A percentile compares a stretch with the other conserved stretches of the same genome.
Conservation (phyloP, 495 filamentous ascomycete species). For the Lasiosphaeria miniovina region DNA sequence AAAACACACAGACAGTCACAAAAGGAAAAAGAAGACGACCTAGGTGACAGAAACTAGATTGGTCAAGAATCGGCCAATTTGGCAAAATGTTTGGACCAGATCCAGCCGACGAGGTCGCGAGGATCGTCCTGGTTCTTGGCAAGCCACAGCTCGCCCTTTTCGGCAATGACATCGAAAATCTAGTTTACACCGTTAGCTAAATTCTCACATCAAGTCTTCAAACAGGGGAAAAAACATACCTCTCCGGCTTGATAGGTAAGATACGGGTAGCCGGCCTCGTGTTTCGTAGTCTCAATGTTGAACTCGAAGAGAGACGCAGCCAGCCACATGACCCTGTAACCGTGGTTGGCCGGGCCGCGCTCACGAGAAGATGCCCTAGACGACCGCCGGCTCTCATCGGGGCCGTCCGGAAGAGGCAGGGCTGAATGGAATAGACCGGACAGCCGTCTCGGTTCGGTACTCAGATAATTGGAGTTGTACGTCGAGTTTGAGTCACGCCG, state of each 20-base stretch:
- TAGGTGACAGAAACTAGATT: not conserved
- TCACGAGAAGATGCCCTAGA: slow-evolving; percentile 52
- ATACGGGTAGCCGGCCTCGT: slow-evolving; percentile 93
- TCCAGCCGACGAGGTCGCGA: slow-evolving; percentile 80
- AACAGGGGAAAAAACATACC: slow-evolving; percentile 40
- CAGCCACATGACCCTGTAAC: slow-evolving; percentile 69
- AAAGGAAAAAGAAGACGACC: slow-evolving; percentile 5
- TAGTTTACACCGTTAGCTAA: slow-evolving; percentile 18
- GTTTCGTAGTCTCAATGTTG: slow-evolving; percentile 86
- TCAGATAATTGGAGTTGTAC: slow-evolving; percentile 38
- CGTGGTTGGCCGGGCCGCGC: slow-evolving; percentile 35
- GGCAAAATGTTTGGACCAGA: slow-evolving; percentile 97
- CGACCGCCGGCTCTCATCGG: slow-evolving; percentile 42
- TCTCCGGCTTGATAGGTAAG: slow-evolving; percentile 92
- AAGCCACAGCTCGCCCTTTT: slow-evolving; percentile 97
- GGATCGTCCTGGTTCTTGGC: slow-evolving; percentile 94
- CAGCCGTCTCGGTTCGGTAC: slow-evolving; percentile 42
- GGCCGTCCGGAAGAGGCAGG: slow-evolving; percentile 72
- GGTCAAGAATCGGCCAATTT: slow-evolving; percentile 58
- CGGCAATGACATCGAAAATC: slow-evolving; percentile 86
- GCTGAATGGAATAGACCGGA: slow-evolving; percentile 83
- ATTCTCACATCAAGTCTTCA: not conserved
- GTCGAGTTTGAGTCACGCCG: slow-evolving; percentile 49
- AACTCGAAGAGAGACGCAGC: slow-evolving; percentile 95
- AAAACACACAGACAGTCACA: slow-evolving; percentile 1